phyloP scores from a whole-genome alignment of 2,329 filamentous ascomycete species.

The Thyridium curvatum region DNA sequence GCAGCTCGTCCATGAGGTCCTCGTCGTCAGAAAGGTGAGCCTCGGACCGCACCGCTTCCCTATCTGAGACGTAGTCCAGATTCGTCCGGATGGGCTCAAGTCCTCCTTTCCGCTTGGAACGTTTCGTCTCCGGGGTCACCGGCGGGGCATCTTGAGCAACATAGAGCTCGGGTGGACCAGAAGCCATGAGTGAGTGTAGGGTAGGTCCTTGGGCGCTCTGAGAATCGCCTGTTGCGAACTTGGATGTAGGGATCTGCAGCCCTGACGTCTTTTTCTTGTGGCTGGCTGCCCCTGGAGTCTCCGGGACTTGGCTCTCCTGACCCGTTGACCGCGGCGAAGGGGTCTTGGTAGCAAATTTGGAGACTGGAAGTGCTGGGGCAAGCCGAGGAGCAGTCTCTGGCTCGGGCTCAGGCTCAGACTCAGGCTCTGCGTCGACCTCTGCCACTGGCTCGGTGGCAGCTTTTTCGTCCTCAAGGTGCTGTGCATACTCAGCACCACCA shows the following conservation, averaged over 20 bases:
- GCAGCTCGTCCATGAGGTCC: slow-evolving; percentile 77
- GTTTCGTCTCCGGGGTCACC: slow-evolving; percentile 18
- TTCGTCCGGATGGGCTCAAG: slow-evolving; percentile 53
- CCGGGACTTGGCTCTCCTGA: too few species aligned
- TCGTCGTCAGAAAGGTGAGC: slow-evolving; percentile 64
- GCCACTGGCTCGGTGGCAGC: not conserved
- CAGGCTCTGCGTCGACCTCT: slow-evolving; percentile 1
- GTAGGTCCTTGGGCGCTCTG: slow-evolving; percentile 16
- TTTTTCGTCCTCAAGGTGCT: not conserved
- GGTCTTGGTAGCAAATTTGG: slow-evolving; percentile 15
- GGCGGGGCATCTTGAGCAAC: slow-evolving; percentile 16
- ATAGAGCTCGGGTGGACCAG: slow-evolving; percentile 6
- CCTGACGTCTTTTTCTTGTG: slow-evolving; percentile 10
- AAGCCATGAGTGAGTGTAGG: slow-evolving; percentile 10
- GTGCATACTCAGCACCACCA: slow-evolving; percentile 2
- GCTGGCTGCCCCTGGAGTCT: too few species aligned
- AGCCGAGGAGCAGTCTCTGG: slow-evolving; percentile 2
- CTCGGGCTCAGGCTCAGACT: slow-evolving; percentile 4
- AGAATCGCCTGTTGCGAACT: slow-evolving; percentile 34
- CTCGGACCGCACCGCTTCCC: slow-evolving; percentile 25
- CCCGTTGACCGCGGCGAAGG: slow-evolving; percentile 4
- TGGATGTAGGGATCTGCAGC: slow-evolving; percentile 30
- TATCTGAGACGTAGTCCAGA: slow-evolving; percentile 22
- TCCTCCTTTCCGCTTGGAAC: slow-evolving; percentile 24
- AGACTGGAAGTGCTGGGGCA: slow-evolving; percentile 12